A percentile compares a stretch with the other conserved stretches of the same genome.
Evolutionary conservation across 306 rosid species (phyloP).

Genomic region (Crotalaria pallida): DNA sequence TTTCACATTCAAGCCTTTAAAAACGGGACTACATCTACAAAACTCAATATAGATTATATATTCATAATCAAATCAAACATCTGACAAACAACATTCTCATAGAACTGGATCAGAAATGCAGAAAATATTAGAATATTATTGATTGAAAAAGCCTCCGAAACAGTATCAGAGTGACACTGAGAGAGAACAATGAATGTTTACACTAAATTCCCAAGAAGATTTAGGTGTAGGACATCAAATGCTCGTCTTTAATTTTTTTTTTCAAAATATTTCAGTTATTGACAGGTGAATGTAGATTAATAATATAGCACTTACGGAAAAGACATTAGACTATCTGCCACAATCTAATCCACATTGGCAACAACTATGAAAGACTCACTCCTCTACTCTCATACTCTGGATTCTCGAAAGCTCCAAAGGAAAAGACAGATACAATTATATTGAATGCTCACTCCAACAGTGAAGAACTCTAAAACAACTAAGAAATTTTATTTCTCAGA

Average conservation of each 20-base stretch:
- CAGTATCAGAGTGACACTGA: no score
- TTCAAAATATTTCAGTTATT: not conserved
- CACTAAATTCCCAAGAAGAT: no score
- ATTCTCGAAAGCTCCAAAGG: constrained; percentile 6
- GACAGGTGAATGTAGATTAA: not conserved
- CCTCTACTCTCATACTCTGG: not conserved
- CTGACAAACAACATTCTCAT: not conserved
- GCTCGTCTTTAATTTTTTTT: no score
- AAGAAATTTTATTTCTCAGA: not conserved
- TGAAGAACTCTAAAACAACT: not conserved
- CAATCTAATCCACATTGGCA: constrained; percentile 9
- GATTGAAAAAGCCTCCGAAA: no score
- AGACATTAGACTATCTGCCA: not conserved
- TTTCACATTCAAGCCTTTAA: constrained; percentile 16
- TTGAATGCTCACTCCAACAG: not conserved
- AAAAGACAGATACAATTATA: not conserved
- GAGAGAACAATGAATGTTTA: no score
- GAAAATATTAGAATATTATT: no score
- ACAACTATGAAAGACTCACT: not conserved
- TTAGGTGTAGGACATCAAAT: constrained; percentile 17
- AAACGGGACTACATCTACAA: not conserved
- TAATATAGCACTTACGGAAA: not conserved
- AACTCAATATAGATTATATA: not conserved
- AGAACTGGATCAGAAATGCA: no score
- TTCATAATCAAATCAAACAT: not conserved